Conservation (phyloP, 495 filamentous ascomycete species). For the Aspergillus indologenus region DNA sequence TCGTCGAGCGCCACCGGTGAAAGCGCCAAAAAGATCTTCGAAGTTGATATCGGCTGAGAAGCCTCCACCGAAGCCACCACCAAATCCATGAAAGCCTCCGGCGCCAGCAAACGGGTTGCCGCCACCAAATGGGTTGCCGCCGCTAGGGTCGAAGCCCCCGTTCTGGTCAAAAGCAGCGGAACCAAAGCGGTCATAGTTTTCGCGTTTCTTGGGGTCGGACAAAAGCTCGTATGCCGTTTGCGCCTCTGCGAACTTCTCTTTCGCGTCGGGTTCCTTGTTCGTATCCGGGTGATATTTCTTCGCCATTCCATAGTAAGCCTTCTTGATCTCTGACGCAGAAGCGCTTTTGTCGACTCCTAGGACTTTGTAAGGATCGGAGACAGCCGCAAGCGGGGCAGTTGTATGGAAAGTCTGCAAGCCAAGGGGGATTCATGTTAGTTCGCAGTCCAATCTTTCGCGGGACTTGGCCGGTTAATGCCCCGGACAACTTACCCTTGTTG, state of each 20-base stretch:
- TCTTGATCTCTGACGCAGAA: constrained; percentile 88
- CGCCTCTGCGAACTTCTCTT: constrained; percentile 90
- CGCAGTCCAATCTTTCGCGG: neutral
- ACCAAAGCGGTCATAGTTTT: constrained; percentile 87
- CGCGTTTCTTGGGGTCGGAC: constrained; percentile 85
- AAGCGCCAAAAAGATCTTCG: constrained; percentile 90
- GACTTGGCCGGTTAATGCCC: neutral
- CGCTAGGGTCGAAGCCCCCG: constrained; percentile 68
- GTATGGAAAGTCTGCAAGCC: constrained; percentile 69
- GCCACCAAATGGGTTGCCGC: constrained; percentile 37
- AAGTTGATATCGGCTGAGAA: constrained; percentile 79
- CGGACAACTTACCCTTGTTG: constrained; percentile 32
- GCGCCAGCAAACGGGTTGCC: constrained; percentile 61
- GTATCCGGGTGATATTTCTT: constrained; percentile 98
- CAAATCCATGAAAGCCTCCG: constrained; percentile 52
- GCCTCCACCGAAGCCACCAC: constrained; percentile 50
- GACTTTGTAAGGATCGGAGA: constrained; percentile 78
- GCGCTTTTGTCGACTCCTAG: constrained; percentile 82
- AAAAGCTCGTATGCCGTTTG: constrained; percentile 91
- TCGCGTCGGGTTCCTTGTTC: constrained; percentile 87
- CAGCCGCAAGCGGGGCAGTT: constrained; percentile 56
- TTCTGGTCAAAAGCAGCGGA: constrained; percentile 81
- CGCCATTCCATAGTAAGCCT: constrained; percentile 96
- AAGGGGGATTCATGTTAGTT: constrained; percentile 13
- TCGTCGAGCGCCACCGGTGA: constrained; percentile 63